Evolutionary conservation across 1,284 basidiomycete species (phyloP), one percentile per base, ranked within the genome.

Genomic region (Puccinia novopanici): DNA sequence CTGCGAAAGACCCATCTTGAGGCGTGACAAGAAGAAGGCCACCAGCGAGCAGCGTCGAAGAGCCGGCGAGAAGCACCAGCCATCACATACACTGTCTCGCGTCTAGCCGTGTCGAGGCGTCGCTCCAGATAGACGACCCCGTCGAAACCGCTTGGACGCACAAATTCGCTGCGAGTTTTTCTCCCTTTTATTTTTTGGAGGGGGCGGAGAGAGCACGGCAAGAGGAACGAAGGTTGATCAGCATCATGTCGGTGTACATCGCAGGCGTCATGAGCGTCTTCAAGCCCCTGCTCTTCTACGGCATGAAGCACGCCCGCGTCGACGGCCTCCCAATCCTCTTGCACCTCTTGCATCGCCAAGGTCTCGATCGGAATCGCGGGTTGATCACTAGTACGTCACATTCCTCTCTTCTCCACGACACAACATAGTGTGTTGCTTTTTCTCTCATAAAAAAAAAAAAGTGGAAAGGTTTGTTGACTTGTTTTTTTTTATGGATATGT

Each of bases 201-300:
- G n/a, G n/a, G n/a, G n/a, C n/a, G n/a, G n/a, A n/a, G n/a, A n/a
- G n/a, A n/a, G n/a, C n/a, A n/a, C n/a, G n/a, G n/a, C n/a, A n/a
- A n/a, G n/a, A n/a, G n/a, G n/a, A n/a, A n/a, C n/a, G n/a, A n/a
- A n/a, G n/a, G n/a, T n/a, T n/a, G n/a, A n/a, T n/a, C n/a, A n/a
- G n/a, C n/a, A n/a, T n/a, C 27, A 79, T 79, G 76, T 79, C 76
- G 22, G 3, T 72, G 13, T 79, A 79, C 45, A 79, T 79, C 27
- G 76, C 76, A 22, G 61, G 67, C 52, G 76, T 79, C 3, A 71
- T 72, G 68, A 68, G 65, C 59, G 1, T 79, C 55, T 79, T 79
- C 76, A 79, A 79, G 55, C 76, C 68, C 2, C 61, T 72, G 19
- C 22, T 79, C 52, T 27, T 48, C 12, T 79, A 68, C 27, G 65